Evolutionary conservation across 495 filamentous ascomycete species (phyloP).

Genomic region (Daldinia decipiens): DNA sequence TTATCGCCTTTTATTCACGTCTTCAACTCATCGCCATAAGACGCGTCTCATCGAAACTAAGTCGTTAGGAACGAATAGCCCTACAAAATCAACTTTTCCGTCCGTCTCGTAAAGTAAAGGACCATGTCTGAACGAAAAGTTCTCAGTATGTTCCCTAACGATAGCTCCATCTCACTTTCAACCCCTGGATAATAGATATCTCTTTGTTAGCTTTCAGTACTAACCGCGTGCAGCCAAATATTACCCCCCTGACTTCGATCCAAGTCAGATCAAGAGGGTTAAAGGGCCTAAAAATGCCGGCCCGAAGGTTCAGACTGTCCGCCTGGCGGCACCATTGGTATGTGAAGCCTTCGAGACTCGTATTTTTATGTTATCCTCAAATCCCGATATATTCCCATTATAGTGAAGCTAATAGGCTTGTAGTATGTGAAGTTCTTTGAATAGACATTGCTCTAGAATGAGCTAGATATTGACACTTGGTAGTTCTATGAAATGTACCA

Average conservation of each 20-base stretch:
- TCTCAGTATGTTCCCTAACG: conserved; percentile 53
- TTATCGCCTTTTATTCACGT: conserved; percentile 22
- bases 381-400: background rate
- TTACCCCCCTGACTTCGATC: conserved; percentile 98
- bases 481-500: conserved; percentile 81
- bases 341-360: conserved; percentile 31
- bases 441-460: background rate
- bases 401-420: conserved; percentile 13
- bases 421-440: conserved; percentile 20
- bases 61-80: background rate
- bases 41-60: conserved; percentile 5
- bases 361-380: background rate
- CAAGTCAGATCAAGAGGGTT: conserved; percentile 75
- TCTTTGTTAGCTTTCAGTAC: conserved; percentile 8
- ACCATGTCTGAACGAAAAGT: conserved; percentile 96
- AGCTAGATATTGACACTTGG: conserved; percentile 7
- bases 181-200: conserved; percentile 17
- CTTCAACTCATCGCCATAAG: conserved; percentile 5
- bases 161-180: conserved; percentile 62
- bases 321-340: conserved; percentile 94
- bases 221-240: conserved; percentile 63
- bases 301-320: conserved; percentile 85
- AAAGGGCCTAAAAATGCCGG: conserved; percentile 74
- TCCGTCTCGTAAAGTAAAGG: conserved; percentile 28
- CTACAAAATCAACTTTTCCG: background rate